Percentiles rank a stretch among this genome's conserved stretches.
Evolutionary conservation across 2,329 filamentous ascomycete species (phyloP).

Genomic region (Davidsoniella australis): DNA sequence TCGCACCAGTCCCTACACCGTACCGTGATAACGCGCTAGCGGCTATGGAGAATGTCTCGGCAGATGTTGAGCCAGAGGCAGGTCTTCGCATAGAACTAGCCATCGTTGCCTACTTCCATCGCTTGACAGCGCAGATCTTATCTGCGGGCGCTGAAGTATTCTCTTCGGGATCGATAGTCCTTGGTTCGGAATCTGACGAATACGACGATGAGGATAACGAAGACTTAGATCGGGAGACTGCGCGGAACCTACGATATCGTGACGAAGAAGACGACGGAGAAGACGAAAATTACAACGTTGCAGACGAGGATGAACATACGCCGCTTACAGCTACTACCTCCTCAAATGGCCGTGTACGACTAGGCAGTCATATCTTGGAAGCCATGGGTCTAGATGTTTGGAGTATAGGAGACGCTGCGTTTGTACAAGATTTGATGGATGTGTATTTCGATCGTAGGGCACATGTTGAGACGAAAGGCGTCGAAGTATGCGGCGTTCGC

Average conservation of each 20-base stretch:
- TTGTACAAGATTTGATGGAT: constrained; percentile 43
- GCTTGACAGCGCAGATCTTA: constrained; percentile 51
- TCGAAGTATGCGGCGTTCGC: constrained; percentile 57
- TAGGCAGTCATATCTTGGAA: constrained; percentile 48
- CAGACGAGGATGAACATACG: constrained; percentile 15
- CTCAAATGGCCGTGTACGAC: constrained; percentile 22
- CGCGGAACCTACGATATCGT: constrained; percentile 12
- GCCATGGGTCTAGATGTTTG: constrained; percentile 64
- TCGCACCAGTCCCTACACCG: constrained; percentile 20
- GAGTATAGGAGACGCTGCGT: constrained; percentile 53
- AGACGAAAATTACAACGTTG: constrained; percentile 21
- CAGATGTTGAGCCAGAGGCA: constrained; percentile 25
- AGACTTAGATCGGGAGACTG: constrained; percentile 15
- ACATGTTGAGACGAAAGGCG: constrained; percentile 47
- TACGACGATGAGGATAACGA: constrained; percentile 19
- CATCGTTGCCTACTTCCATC: constrained; percentile 67
- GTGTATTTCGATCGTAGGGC: constrained; percentile 50
- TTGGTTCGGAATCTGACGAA: constrained; percentile 18
- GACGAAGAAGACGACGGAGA: constrained; percentile 13
- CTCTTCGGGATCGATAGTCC: constrained; percentile 26
- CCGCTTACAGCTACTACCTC: too few species aligned
- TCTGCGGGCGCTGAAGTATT: constrained; percentile 43
- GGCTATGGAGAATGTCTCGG: background rate
- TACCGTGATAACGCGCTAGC: background rate
- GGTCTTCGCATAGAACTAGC: constrained; percentile 39